Evolutionary conservation across 768 basidiomycete genomes (phyloP).

Genomic region (Crassisporium funariophilum): DNA sequence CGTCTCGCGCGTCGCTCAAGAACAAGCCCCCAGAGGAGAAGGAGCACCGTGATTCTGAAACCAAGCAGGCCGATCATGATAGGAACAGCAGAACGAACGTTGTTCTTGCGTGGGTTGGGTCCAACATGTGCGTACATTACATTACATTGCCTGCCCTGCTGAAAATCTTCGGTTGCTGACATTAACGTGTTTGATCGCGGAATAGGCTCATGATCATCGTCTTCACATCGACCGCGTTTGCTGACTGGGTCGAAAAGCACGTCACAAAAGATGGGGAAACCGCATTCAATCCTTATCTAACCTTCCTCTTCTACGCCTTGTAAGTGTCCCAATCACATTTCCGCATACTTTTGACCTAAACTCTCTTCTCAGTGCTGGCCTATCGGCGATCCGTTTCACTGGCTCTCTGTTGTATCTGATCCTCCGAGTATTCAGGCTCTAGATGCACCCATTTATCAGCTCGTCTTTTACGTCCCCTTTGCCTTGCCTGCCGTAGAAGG

Average conservation of each 20-base stretch:
- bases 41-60: constrained; percentile 83
- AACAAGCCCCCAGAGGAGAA: constrained; percentile 71
- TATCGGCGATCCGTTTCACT: constrained; percentile 79
- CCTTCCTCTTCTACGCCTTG: constrained; percentile 72
- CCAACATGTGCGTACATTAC: constrained; percentile 68
- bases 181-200: constrained; percentile 10
- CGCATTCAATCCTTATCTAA: constrained; percentile 87
- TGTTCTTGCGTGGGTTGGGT: constrained; percentile 80
- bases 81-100: constrained; percentile 85
- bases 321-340: constrained; percentile 28
- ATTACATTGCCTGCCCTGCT: not conserved
- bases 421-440: constrained; percentile 70
- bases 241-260: constrained; percentile 66
- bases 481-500: not conserved
- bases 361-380: constrained; percentile 55
- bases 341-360: constrained; percentile 4
- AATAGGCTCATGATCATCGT: constrained; percentile 67
- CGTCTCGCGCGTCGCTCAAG: constrained; percentile 70
- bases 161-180: constrained; percentile 8
- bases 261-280: constrained; percentile 50
- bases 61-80: constrained; percentile 87
- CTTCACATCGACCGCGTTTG: constrained; percentile 79
- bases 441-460: too few species aligned
- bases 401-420: constrained; percentile 81
- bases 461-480: constrained; percentile 1